phyloP scores from a whole-genome alignment of 2,329 filamentous ascomycete species.

The Alternaria angustiovoidea region DNA sequence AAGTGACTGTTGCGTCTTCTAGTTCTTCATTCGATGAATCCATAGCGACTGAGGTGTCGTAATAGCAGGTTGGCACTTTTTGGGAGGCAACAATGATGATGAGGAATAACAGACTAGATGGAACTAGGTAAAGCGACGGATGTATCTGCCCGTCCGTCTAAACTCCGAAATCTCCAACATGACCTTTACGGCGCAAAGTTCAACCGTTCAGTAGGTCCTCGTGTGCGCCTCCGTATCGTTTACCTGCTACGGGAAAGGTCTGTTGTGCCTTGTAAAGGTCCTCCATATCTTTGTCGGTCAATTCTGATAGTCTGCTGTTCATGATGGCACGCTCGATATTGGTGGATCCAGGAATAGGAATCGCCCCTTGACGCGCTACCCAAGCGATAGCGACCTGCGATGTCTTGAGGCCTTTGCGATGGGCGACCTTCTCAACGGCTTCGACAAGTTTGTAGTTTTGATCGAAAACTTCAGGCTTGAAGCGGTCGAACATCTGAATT shows the following conservation, averaged over 20 bases:
- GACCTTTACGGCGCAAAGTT: background rate
- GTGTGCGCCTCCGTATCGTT: conserved; percentile 19
- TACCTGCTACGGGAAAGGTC: conserved; percentile 13
- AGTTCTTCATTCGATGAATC: too few species aligned
- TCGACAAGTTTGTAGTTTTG: conserved; percentile 69
- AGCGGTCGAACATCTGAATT: conserved; percentile 60
- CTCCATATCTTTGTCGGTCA: too few species aligned
- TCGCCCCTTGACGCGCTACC: conserved; percentile 62
- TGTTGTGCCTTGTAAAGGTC: too few species aligned
- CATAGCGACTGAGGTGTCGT: too few species aligned
- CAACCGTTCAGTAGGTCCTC: conserved; percentile 18
- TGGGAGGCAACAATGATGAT: background rate
- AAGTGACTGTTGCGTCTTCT: too few species aligned
- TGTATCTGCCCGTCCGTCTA: conserved; percentile 6
- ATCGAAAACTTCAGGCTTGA: conserved; percentile 67
- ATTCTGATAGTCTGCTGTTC: too few species aligned
- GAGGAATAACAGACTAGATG: background rate
- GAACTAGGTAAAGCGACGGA: background rate
- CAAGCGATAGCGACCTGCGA: conserved; percentile 72
- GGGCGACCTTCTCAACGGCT: conserved; percentile 66
- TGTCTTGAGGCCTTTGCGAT: conserved; percentile 63
- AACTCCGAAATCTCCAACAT: conserved; percentile 1
- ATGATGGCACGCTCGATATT: conserved; percentile 57
- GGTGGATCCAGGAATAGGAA: conserved; percentile 71
- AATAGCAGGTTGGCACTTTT: too few species aligned